phyloP scores from a whole-genome alignment of 2,329 filamentous ascomycete genomes.

The Cytospora piceicola region DNA sequence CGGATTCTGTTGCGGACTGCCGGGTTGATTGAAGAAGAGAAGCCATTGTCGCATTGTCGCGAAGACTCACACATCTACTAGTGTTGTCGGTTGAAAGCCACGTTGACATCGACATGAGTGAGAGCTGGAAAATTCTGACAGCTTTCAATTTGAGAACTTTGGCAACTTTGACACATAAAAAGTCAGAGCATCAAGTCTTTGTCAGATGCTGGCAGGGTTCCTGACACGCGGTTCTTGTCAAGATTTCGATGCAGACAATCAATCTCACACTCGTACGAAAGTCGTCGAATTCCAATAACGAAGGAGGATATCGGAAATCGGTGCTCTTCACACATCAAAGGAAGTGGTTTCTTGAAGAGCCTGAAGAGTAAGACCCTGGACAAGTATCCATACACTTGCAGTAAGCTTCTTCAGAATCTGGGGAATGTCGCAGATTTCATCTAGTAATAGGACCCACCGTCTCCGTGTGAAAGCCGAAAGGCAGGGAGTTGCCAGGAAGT shows the following conservation, averaged over 20 bases:
- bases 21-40: neutral
- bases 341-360: neutral
- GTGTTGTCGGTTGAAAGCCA: neutral
- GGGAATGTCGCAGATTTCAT: neutral
- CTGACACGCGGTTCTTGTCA: neutral
- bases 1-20: neutral
- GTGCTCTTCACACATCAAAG: neutral
- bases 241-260: neutral
- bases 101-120: neutral
- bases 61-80: neutral
- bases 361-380: neutral
- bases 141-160: neutral
- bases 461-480: neutral
- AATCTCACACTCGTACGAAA: neutral
- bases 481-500: neutral
- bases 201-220: neutral
- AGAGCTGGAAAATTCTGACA: neutral
- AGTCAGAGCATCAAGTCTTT: neutral
- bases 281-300: neutral
- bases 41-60: no score
- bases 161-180: neutral
- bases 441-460: neutral
- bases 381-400: neutral
- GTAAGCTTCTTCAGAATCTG: neutral
- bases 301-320: neutral